phyloP scores from a whole-genome alignment of 768 basidiomycete species.

The Termitomyces sp. region DNA sequence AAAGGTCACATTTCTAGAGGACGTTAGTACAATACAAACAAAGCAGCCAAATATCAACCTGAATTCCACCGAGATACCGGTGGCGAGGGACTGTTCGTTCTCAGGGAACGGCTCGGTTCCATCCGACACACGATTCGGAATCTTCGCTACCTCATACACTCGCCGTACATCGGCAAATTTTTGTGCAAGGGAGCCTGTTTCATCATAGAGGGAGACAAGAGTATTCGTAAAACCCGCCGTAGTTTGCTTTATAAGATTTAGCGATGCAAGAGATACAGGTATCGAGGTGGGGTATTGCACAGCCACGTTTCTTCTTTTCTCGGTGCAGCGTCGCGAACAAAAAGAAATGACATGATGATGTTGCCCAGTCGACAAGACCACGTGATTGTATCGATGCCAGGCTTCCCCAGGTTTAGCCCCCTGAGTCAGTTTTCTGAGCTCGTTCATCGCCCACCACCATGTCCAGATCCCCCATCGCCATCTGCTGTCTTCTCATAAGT shows the following conservation, averaged over 20 bases:
- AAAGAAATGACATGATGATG: too few relatives aligned
- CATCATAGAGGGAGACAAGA: conserved; percentile 47
- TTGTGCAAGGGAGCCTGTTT: conserved; percentile 52
- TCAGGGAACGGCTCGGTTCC: conserved; percentile 47
- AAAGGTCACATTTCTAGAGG: conserved; percentile 63
- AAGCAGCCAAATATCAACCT: conserved; percentile 24
- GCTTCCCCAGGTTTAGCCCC: too few relatives aligned
- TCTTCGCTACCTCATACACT: conserved; percentile 57
- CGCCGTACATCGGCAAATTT: conserved; percentile 49
- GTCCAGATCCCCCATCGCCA: too few relatives aligned
- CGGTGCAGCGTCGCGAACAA: too few relatives aligned
- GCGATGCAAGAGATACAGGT: conserved; percentile 59
- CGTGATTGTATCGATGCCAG: too few relatives aligned
- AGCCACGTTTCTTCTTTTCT: conserved; percentile 21
- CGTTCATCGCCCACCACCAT: too few relatives aligned
- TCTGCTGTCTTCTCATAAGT: too few relatives aligned
- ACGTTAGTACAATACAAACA: background rate
- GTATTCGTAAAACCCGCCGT: conserved; percentile 44
- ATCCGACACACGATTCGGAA: conserved; percentile 57
- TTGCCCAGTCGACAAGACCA: too few relatives aligned
- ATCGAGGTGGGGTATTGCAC: conserved; percentile 57
- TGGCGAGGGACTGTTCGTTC: conserved; percentile 33
- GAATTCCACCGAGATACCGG: conserved; percentile 57
- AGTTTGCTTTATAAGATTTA: conserved; percentile 53
- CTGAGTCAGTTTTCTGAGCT: too few relatives aligned